Base-by-base conservation (phyloP, 768 basidiomycete species). In the Arthromyces matolae region DNA sequence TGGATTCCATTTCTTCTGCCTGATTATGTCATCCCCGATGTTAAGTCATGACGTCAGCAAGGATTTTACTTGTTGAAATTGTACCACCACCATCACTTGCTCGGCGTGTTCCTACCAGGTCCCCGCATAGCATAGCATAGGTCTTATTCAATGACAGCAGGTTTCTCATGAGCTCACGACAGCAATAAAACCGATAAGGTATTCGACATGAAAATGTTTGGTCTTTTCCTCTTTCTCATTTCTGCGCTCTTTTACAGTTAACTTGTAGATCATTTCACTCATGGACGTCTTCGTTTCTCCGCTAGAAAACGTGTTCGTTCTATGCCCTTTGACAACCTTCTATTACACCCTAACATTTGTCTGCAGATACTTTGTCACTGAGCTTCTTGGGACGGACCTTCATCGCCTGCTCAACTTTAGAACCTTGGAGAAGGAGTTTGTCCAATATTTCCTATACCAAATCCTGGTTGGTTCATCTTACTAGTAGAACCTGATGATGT, bases 211-310 rank as follows among this genome's bases (percentile, higher is more conserved):
- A 97, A 73, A 99, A 98, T 70, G 93, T 91, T 45, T 53, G 87
- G 69, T 13, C 34, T 23, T 4, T n/a, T 31, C 39, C 3, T 34
- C 35, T 22, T 28, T 18, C 19, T 14, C 13, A 13, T 29, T 16
- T 18, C 2, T 24, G 33, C n/a, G n/a, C 10, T n/a, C 16, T 25
- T 45, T 47, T 18, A 37, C 45, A 19, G 16, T n/a, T 19, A 8
- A 8, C 23, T 19, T 25, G 18, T 60, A 97, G 93, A 96, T 99
- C 65, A 99, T 99, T 78, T 94, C 93, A 58, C 79, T 99, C 47
- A 91, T 86, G 68, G 96, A 99, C 70, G 96, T 98, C 58, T 99
- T 99, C 74, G 98, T 99, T 61, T 98, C 96, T 8, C 96, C 96
- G n/a, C 79, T 98, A 18, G 96, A 99, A 66, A 93, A 96, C 71